Evolutionary conservation across 768 basidiomycete species (phyloP), one percentile per base, ranked within the genome.

Genomic region (Dictyophora rubrovolvata): DNA sequence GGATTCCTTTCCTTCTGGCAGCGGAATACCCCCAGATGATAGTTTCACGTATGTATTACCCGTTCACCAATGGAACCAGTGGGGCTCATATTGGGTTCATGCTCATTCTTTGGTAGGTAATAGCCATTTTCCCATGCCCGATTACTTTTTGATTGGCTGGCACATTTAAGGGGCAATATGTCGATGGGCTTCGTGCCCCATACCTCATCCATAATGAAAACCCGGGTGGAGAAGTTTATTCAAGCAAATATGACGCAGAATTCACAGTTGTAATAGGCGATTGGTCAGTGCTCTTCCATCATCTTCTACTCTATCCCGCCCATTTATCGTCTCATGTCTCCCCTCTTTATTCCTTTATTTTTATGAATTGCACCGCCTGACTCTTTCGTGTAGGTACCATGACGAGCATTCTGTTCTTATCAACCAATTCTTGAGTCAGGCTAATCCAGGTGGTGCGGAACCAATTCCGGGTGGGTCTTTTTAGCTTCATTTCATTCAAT

Each of bases 101-200:
- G 78, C 83, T 0, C 87, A 92, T 66, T 71, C 81, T 50, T 71
- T 66, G 16, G 84, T 80, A 65, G 48, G 78, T 71, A 18, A 10
- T 35, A 18, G 23, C 20, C 2, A 18, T 42, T 7, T 10, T 20
- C 47, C 34, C 46, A n/a, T 16, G 28, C 37, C 10, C 60, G 37
- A 5, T 54, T 54, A n/a, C 2, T 16, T 2, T 21, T 18, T 47
- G 14, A 14, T 21, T 20, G 14, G 34, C 21, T 12, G 17, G 12
- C 5, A 28, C 21, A 14, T 33, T n/a, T 49, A 63, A 86, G 83
- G 89, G 91, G 18, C 89, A 93, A 76, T 95, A 96, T 65, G 86
- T 89, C 52, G 94, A 98, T 64, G 94, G 95, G 20, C 78, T 98
- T 1, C 86, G 93, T n/a, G 78, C 92, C 0, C 91, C 94, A 0